Percentiles rank a stretch among this genome's conserved stretches.
phyloP scores from a whole-genome alignment of 2,329 filamentous ascomycete genomes.

The Chaetothyriales sp. region DNA sequence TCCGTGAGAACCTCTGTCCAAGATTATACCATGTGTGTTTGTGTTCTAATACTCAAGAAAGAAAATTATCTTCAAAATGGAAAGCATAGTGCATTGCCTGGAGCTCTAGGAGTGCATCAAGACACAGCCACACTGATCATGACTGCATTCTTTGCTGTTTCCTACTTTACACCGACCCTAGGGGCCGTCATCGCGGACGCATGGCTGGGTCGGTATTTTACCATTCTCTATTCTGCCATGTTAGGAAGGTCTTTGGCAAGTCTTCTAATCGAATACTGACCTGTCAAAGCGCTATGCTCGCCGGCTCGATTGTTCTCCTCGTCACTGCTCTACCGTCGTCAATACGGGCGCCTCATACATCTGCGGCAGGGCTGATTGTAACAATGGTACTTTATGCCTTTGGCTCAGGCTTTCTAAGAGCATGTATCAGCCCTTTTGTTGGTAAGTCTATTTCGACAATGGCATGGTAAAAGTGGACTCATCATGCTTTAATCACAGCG shows the following conservation, averaged over 20 bases:
- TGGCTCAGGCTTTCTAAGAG: neutral
- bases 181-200: conserved; percentile 43
- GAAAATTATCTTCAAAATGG: neutral
- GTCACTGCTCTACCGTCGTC: neutral
- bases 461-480: neutral
- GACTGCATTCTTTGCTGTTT: conserved; percentile 19
- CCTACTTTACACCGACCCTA: conserved; percentile 42
- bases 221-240: neutral
- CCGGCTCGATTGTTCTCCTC: neutral
- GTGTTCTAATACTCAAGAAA: neutral
- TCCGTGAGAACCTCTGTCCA: neutral
- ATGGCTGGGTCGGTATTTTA: neutral
- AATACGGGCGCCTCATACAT: neutral
- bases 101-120: neutral
- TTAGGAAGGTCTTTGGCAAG: neutral
- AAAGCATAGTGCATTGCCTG: neutral
- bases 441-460: neutral
- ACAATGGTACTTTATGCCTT: neutral
- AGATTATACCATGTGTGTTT: neutral
- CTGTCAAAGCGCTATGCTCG: neutral
- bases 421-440: neutral
- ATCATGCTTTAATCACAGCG: conserved; percentile 22
- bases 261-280: neutral
- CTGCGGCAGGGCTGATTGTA: neutral
- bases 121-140: neutral